A percentile compares a stretch with the other conserved stretches of the same genome.
These are phyloP conservation scores for Candida anutae DNA, from an alignment of 1,139 yeast genomes.

Conservation along the genomic window DNA sequence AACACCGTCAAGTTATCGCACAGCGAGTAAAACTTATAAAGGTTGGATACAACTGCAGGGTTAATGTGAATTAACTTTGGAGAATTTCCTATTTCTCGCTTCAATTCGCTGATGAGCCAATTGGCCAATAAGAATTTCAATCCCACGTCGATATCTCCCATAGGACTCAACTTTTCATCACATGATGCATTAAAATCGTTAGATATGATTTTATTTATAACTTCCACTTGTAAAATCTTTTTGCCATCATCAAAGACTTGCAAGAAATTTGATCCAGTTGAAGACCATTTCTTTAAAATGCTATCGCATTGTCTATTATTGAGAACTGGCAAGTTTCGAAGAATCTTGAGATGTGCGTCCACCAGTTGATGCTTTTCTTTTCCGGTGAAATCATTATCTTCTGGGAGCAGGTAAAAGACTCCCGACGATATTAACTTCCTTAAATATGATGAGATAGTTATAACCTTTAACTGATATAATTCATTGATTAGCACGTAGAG, in stretches of 20 bases:
- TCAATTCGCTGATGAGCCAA: constrained; percentile 36
- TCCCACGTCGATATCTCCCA: constrained; percentile 28
- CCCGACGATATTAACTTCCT: constrained; percentile 82
- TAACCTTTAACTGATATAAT: constrained; percentile 41
- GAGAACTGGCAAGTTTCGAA: constrained; percentile 47
- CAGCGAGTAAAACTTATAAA: constrained; percentile 25
- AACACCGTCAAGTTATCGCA: constrained; percentile 35
- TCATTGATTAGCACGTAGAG: constrained; percentile 50
- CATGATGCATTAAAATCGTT: constrained; percentile 9
- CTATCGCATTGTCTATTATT: constrained; percentile 46
- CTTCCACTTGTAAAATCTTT: constrained; percentile 13
- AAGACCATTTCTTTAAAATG: constrained; percentile 36
- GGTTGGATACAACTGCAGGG: constrained; percentile 22
- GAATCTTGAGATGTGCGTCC: constrained; percentile 34
- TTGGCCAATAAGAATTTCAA: constrained; percentile 35
- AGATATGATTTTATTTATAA: constrained; percentile 17
- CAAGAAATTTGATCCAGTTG: constrained; percentile 24
- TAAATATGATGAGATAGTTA: constrained; percentile 60
- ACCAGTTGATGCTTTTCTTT: background rate
- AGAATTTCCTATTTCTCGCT: constrained; percentile 20
- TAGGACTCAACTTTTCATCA: constrained; percentile 7
- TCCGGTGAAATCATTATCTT: constrained; percentile 10
- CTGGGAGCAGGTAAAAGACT: constrained; percentile 49
- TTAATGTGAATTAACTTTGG: constrained; percentile 32
- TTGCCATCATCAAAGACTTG: constrained; percentile 24